Base-by-base conservation (phyloP, 2,329 filamentous ascomycete species). In the Epichloe glyceriae region DNA sequence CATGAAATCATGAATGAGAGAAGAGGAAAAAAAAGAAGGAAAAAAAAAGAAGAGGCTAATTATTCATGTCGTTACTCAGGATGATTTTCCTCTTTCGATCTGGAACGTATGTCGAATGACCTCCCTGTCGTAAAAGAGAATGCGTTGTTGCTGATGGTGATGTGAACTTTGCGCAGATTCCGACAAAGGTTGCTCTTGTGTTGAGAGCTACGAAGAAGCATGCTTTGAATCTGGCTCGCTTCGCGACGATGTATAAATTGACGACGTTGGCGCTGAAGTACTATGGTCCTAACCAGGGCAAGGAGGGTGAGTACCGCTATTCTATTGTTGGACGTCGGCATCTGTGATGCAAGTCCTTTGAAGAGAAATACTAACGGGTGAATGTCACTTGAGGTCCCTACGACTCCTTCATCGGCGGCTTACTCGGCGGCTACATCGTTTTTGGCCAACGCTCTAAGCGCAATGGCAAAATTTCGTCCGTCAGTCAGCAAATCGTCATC, bases 11-110 rank as follows among this genome's bases (percentile, higher is more conserved):
- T 12, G 1, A n/a, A 3, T 5, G 1, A 33, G 33, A 12, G 5
- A 19, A 6, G 7, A 33, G 7, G 3, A 1, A 17, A 11, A 17
- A 34, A 14, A 34, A 19, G 7, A 33, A 17, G n/a, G n/a, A 7
- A 17, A 10, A 4, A 4, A 3, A 7, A 5, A 44, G 17, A 30
- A 4, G 2, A 4, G 5, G n/a, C 15, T 17, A 5, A 17, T 34
- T 20, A 35, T 34, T 19, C 43, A 14, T 17, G 14, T 26, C 34
- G 20, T 30, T 49, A 49, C 22, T 22, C 60, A 89, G 86, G 48
- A 98, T 98, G 91, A 88, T 96, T 58, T 86, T 97, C 60, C 80
- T 98, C 58, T 98, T 98, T 74, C 87, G 93, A 59, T 88, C 85
- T 10, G 93, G 91, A 71, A 85, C 86, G 77, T 88, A 77, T 62